phyloP scores from a whole-genome alignment of 495 filamentous ascomycete genomes.

The Penicillium cosmopolitanum region DNA sequence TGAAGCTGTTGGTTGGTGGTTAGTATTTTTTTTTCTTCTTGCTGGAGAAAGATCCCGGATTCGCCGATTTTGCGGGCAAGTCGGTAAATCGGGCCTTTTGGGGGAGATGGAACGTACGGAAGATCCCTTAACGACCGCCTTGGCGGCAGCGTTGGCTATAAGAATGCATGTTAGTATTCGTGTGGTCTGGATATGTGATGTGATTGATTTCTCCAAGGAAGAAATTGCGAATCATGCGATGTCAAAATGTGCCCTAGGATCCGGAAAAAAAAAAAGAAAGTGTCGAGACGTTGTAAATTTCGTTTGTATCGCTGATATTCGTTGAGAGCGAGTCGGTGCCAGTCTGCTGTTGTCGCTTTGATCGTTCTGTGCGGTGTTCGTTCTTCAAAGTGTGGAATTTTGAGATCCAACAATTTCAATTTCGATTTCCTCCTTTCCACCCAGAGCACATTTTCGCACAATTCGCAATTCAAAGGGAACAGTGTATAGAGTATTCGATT shows the following conservation, averaged over 20 bases:
- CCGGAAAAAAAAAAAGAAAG: not conserved
- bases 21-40: conserved; percentile 11
- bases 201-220: not conserved
- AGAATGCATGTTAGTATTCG: conserved; percentile 22
- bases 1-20: conserved; percentile 43
- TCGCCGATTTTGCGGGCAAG: conserved; percentile 15
- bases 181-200: conserved; percentile 5
- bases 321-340: not conserved
- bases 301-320: too few relatives aligned
- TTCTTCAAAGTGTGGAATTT: conserved; percentile 19
- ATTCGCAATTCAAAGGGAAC: conserved; percentile 11
- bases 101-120: conserved; percentile 44
- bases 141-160: conserved; percentile 89
- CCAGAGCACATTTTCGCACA: conserved; percentile 16
- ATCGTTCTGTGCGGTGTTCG: conserved; percentile 1
- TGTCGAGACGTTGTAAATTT: not conserved
- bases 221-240: conserved; percentile 19
- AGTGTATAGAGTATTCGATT: conserved; percentile 9
- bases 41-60: not conserved
- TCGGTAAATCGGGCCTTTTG: not conserved
- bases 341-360: not conserved
- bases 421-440: conserved; percentile 9
- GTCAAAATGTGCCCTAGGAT: conserved; percentile 10
- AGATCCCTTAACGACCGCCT: conserved; percentile 90
- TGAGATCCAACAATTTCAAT: conserved; percentile 10